Percentiles rank a stretch among this genome's conserved stretches.
Evolutionary conservation across 768 basidiomycete genomes (phyloP).

Genomic region (Boletus edulis): DNA sequence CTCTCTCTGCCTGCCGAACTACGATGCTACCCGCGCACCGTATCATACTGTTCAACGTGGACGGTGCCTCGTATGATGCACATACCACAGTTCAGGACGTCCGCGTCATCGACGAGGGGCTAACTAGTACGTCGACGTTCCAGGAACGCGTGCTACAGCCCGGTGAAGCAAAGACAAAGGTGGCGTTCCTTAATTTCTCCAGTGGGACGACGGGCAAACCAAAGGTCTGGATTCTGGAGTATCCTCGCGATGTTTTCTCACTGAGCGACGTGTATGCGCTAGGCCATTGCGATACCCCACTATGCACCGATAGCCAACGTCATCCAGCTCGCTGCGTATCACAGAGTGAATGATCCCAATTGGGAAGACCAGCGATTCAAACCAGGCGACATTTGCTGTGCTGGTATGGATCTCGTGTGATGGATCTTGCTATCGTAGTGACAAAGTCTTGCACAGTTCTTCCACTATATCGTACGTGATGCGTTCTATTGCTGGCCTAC

Average conservation of each 20-base stretch:
- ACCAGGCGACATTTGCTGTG: slow-evolving; percentile 59
- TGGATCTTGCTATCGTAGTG: neutral
- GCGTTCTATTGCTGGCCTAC: neutral
- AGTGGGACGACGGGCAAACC: slow-evolving; percentile 77
- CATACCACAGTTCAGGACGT: slow-evolving; percentile 40
- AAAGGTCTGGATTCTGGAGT: slow-evolving; percentile 43
- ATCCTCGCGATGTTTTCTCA: neutral
- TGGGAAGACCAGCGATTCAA: slow-evolving; percentile 52
- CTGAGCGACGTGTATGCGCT: neutral
- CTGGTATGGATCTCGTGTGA: slow-evolving; percentile 38
- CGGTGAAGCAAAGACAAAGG: slow-evolving; percentile 65
- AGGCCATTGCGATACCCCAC: slow-evolving; percentile 64
- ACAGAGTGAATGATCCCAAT: slow-evolving; percentile 43
- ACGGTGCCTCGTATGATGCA: slow-evolving; percentile 5
- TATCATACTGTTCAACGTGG: slow-evolving; percentile 41
- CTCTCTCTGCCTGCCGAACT: slow-evolving; percentile 41
- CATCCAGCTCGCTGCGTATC: slow-evolving; percentile 56
- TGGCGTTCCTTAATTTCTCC: slow-evolving; percentile 71
- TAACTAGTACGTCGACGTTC: slow-evolving; percentile 37
- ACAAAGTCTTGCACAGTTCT: slow-evolving; percentile 39
- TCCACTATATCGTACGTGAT: slow-evolving; percentile 56
- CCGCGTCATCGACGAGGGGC: slow-evolving; percentile 53
- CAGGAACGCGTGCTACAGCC: slow-evolving; percentile 48
- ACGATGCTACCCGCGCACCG: slow-evolving; percentile 42
- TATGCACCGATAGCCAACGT: slow-evolving; percentile 58